Percentiles rank a stretch among this genome's conserved stretches.
These are phyloP conservation scores for Hyparrhenia diplandra DNA, from an alignment of 176 grass and related monocot genomes.

Conservation along the genomic window DNA sequence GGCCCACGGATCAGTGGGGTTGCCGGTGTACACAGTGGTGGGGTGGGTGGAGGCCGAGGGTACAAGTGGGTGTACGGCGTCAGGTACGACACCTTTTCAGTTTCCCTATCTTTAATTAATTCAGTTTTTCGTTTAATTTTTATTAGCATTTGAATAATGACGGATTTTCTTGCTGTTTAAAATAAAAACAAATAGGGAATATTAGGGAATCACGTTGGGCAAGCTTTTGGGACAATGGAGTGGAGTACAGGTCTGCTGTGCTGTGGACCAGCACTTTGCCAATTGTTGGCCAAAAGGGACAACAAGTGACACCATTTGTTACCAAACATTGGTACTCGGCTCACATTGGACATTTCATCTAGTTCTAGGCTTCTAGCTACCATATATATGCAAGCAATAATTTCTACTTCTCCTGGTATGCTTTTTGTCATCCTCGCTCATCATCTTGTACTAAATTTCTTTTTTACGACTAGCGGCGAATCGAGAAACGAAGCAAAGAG, in stretches of 20 bases:
- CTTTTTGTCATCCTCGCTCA: too few species aligned
- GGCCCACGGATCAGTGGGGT: not conserved
- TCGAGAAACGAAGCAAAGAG: too few species aligned
- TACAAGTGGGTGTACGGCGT: constrained; percentile 56
- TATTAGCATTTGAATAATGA: not conserved
- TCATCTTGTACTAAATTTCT: not conserved
- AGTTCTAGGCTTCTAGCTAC: not conserved
- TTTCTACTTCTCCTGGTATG: too few species aligned
- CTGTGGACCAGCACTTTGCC: not conserved
- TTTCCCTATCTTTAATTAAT: not conserved
- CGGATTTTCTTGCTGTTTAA: not conserved
- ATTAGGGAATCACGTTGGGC: not conserved
- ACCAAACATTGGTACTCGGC: not conserved
- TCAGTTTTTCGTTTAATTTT: not conserved
- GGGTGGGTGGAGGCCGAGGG: constrained; percentile 4
- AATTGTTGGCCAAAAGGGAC: not conserved
- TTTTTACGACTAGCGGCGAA: too few species aligned
- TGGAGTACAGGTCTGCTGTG: constrained; percentile 2
- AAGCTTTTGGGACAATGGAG: not conserved
- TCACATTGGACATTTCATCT: not conserved
- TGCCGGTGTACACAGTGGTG: not conserved
- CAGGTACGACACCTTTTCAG: constrained; percentile 44
- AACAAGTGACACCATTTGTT: too few species aligned
- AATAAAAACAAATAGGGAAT: not conserved
- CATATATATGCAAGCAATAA: not conserved